Evolutionary conservation across 2,329 filamentous ascomycete species (phyloP), one percentile per base, ranked within the genome.

Genomic region (Aureobasidium sp.): DNA sequence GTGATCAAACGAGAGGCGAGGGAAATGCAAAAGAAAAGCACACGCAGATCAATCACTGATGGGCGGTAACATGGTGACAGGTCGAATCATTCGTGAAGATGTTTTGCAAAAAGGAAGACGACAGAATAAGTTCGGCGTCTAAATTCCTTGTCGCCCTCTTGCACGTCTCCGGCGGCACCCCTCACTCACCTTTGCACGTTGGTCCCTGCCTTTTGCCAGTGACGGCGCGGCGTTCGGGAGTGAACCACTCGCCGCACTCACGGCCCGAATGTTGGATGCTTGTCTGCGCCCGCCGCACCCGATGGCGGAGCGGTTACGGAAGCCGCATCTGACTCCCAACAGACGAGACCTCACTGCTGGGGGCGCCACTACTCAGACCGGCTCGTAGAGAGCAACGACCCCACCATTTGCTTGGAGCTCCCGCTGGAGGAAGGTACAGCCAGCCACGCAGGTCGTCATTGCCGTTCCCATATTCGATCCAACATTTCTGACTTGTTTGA

Each of bases 401-500:
- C 55, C 55, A 48, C 55, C 29, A 48, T 58, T 15, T 45, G 17
- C 25, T 51, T 51, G 52, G 25, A 56, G 37, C 52, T 56, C 56
- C 44, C 56, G 57, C 34, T 34, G 22, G 45, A 59, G 57, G 57
- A 60, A 60, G 57, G 57, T 60, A 51, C 57, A 60, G 31, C 42
- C 39, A 53, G 37, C 36, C 37, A 52, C 37, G 51, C 51, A 36
- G 25, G 34, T 48, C 56, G 48, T 39, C 41, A 58, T 34, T 34
- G 8, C 31, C 34, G 5, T 22, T 17, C 2, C n/a, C 20, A 39
- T 47, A 41, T 1, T 44, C 41, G 5, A 22, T 59, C 22, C 20
- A 3, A 27, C 31, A 37, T 27, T 17, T 31, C 22, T 25, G 20
- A 29, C 31, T 45, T 49, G 31, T 37, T 25, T 41, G 14, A 44